These are phyloP conservation scores for Penicillium turbatum DNA, from an alignment of 495 filamentous ascomycete species.

Conservation along the genomic window DNA sequence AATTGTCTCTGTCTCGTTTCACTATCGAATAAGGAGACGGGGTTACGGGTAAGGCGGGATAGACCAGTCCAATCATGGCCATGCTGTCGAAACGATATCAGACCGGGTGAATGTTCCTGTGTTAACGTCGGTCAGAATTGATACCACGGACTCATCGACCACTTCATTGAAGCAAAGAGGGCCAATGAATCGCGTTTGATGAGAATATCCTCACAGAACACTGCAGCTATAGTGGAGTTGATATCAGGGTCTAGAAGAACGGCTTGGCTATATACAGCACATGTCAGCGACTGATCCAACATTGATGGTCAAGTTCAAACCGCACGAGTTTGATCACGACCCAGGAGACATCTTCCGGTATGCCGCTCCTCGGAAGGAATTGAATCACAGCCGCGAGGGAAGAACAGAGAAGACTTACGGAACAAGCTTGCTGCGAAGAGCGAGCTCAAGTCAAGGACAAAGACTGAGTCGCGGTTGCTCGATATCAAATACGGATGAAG, in stretches of 20 bases:
- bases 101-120: background rate
- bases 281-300: too few relatives aligned
- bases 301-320: too few relatives aligned
- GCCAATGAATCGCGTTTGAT: too few relatives aligned
- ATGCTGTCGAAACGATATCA: slow-evolving; percentile 19
- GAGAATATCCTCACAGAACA: background rate
- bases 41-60: slow-evolving; percentile 16
- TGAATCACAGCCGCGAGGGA: too few relatives aligned
- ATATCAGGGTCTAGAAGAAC: background rate
- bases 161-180: background rate
- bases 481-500: too few relatives aligned
- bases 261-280: background rate
- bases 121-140: background rate
- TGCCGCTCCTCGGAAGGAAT: too few relatives aligned
- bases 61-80: slow-evolving; percentile 33
- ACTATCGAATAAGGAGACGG: slow-evolving; percentile 17
- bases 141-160: background rate
- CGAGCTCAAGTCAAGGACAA: too few relatives aligned
- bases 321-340: too few relatives aligned
- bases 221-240: background rate
- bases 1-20: slow-evolving; percentile 40
- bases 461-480: too few relatives aligned
- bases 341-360: too few relatives aligned
- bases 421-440: too few relatives aligned
- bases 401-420: too few relatives aligned